phyloP scores from a whole-genome alignment of 495 filamentous ascomycete genomes.

The Annulohypoxylon moriforme region DNA sequence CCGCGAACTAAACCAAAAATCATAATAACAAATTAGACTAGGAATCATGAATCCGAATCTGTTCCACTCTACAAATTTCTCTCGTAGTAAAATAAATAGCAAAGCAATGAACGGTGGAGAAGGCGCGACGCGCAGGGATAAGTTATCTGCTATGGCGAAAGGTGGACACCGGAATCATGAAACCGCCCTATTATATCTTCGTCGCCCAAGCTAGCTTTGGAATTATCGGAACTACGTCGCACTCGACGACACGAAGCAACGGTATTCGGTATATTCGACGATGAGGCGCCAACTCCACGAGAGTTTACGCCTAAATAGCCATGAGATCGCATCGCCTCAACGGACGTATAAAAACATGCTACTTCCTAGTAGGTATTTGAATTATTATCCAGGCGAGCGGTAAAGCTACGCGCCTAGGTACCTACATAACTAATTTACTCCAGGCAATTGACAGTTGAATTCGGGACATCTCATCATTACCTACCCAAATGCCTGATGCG shows the following conservation, averaged over 20 bases:
- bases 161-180: slow-evolving; percentile 21
- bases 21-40: slow-evolving; percentile 42
- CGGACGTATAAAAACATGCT: not conserved
- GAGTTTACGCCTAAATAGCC: not conserved
- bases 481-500: slow-evolving; percentile 5
- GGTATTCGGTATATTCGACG: not conserved
- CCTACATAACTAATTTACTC: too few relatives aligned
- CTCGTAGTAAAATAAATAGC: too few relatives aligned
- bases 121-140: not conserved
- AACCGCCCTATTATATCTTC: slow-evolving; percentile 1
- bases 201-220: not conserved
- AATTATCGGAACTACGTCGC: not conserved
- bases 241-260: not conserved
- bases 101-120: not conserved
- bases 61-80: not conserved
- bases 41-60: slow-evolving; percentile 34
- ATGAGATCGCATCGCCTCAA: not conserved
- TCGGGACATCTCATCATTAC: too few relatives aligned
- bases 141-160: not conserved
- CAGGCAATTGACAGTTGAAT: too few relatives aligned
- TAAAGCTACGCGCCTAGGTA: too few relatives aligned
- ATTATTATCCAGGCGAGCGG: not conserved
- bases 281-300: not conserved
- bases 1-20: not conserved
- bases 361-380: not conserved